phyloP scores from a whole-genome alignment of 805 yeast species.

The Metschnikowia henanensis region DNA sequence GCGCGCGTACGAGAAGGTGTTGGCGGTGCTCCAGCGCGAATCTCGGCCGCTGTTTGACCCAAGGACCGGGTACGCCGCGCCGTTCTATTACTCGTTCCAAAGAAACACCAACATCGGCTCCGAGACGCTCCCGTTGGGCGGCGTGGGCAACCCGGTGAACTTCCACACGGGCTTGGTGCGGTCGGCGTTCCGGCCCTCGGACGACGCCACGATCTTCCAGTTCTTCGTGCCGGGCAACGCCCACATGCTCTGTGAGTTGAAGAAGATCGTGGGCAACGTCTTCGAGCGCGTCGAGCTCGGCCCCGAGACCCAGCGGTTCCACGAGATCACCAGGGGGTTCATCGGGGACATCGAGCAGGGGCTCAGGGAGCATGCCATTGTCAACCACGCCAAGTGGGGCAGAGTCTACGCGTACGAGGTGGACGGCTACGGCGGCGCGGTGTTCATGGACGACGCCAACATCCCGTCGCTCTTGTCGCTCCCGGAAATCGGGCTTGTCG shows the following conservation, averaged over 20 bases:
- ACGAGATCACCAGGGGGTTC: conserved; percentile 29
- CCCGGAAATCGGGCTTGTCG: conserved; percentile 73
- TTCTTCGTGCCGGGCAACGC: conserved; percentile 87
- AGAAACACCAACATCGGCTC: conserved; percentile 74
- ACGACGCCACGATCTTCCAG: conserved; percentile 80
- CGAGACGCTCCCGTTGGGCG: conserved; percentile 77
- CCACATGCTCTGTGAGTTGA: conserved; percentile 64
- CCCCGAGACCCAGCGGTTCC: conserved; percentile 8
- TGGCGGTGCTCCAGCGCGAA: conserved; percentile 58
- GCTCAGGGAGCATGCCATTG: conserved; percentile 60
- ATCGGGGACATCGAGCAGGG: conserved; percentile 51
- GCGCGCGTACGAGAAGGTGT: conserved; percentile 51
- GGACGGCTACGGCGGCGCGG: conserved; percentile 77
- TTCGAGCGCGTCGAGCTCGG: conserved; percentile 20
- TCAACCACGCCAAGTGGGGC: conserved; percentile 70
- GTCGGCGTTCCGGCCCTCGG: conserved; percentile 86
- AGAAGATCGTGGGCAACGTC: conserved; percentile 26
- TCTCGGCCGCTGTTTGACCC: conserved; percentile 58
- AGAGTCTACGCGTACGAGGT: conserved; percentile 84
- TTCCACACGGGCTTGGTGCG: conserved; percentile 68
- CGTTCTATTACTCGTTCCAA: conserved; percentile 64
- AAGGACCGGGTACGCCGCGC: conserved; percentile 46
- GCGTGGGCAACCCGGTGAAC: conserved; percentile 83
- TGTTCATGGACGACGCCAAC: conserved; percentile 89
- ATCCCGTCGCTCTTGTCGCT: conserved; percentile 78